A percentile compares a stretch with the other conserved stretches of the same genome.
These are phyloP conservation scores for Albugo candida DNA, from an alignment of 352 stramenopile species.

Conservation along the genomic window DNA sequence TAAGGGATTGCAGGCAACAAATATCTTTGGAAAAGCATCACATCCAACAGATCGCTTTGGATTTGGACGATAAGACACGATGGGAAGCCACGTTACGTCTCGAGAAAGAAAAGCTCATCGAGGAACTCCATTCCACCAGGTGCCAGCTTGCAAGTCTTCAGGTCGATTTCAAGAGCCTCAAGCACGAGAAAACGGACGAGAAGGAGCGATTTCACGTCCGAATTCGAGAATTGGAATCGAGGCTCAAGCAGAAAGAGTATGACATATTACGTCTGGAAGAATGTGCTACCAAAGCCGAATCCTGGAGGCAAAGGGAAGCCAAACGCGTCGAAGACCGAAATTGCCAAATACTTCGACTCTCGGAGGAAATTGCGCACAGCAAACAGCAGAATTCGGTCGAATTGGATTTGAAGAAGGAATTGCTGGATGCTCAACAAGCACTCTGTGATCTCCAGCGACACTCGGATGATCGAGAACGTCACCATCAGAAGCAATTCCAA, in stretches of 20 bases:
- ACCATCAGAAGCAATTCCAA: constrained; percentile 5
- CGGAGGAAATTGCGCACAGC: constrained; percentile 21
- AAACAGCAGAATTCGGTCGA: constrained; percentile 7
- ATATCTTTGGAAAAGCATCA: no score
- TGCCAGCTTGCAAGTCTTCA: constrained; percentile 12
- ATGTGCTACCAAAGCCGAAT: neutral
- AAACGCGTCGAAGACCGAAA: constrained; percentile 26
- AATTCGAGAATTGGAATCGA: constrained; percentile 23
- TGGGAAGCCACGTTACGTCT: no score
- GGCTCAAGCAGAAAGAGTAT: constrained; percentile 30
- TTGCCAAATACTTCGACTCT: constrained; percentile 18
- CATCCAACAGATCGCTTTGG: no score
- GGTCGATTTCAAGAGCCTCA: constrained; percentile 6
- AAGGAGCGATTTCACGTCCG: constrained; percentile 2
- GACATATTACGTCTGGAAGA: constrained; percentile 13
- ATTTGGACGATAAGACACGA: no score
- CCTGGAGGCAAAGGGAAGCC: neutral
- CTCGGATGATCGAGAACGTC: neutral
- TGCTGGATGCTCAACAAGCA: constrained; percentile 5
- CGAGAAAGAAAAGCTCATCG: no score
- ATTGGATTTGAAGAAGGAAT: constrained; percentile 8
- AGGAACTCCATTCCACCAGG: no score
- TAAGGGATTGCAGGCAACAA: no score
- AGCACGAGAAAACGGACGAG: constrained; percentile 6
- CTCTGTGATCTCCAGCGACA: neutral